A percentile compares a stretch with the other conserved stretches of the same genome.
These are phyloP conservation scores for Geosmithia morbida DNA, from an alignment of 2,329 filamentous ascomycete genomes.

Conservation along the genomic window DNA sequence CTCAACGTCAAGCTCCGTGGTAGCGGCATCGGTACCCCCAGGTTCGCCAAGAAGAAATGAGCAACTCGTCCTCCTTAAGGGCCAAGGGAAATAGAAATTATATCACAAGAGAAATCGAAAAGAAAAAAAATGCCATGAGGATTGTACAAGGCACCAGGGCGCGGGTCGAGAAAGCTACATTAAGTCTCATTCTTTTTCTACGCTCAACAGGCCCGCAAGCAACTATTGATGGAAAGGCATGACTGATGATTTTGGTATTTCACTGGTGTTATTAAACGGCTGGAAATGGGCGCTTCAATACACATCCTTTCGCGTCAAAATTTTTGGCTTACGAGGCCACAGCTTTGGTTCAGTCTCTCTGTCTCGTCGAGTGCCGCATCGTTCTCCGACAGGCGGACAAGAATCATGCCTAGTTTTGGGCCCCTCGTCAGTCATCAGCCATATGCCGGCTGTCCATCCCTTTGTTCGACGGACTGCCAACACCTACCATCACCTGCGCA, in stretches of 20 bases:
- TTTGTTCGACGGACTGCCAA: not conserved
- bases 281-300: not conserved
- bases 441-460: not conserved
- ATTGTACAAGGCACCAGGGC: not conserved
- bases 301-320: no score
- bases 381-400: no score
- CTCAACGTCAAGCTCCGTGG: constrained; percentile 83
- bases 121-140: not conserved
- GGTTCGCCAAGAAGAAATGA: constrained; percentile 56
- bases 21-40: constrained; percentile 69
- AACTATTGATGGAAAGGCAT: not conserved
- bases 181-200: not conserved
- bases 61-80: not conserved
- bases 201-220: not conserved
- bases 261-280: not conserved
- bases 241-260: not conserved
- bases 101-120: not conserved
- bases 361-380: no score
- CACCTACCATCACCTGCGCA: not conserved
- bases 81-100: not conserved
- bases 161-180: not conserved
- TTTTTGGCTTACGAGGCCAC: no score
- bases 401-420: not conserved
- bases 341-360: no score
- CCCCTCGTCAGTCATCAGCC: not conserved